Evolutionary conservation across 2,329 filamentous ascomycete species (phyloP).

Genomic region (Bisporella sp.): DNA sequence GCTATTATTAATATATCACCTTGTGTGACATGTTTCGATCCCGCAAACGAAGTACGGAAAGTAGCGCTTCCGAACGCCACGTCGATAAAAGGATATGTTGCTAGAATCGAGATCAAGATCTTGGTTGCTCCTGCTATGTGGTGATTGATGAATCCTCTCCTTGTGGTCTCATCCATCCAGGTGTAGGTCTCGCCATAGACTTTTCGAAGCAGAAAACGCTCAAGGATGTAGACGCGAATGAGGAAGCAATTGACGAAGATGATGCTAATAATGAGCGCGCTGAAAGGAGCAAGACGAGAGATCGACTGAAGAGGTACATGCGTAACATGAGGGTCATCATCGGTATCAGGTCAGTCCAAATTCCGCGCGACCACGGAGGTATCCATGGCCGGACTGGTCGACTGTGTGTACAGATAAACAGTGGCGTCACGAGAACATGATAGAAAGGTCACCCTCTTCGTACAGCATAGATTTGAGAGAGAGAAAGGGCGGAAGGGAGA

Average conservation of each 20-base stretch:
- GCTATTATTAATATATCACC: too few species aligned
- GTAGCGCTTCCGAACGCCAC: constrained; percentile 28
- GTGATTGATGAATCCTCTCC: constrained; percentile 38
- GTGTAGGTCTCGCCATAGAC: constrained; percentile 31
- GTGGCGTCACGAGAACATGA: too few species aligned
- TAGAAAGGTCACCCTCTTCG: too few species aligned
- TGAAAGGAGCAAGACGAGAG: constrained; percentile 21
- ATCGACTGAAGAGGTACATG: constrained; percentile 19
- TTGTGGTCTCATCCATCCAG: constrained; percentile 28
- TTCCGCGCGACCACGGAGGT: too few species aligned
- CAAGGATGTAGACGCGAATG: constrained; percentile 29
- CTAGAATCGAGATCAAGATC: constrained; percentile 31
- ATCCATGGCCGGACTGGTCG: too few species aligned
- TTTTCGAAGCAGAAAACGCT: constrained; percentile 29
- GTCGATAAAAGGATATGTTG: constrained; percentile 35
- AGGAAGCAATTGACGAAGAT: constrained; percentile 22
- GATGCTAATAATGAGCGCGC: constrained; percentile 21
- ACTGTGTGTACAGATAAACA: too few species aligned
- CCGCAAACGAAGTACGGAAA: constrained; percentile 27
- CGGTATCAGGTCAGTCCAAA: too few species aligned
- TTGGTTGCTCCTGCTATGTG: constrained; percentile 37
- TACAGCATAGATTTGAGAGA: too few species aligned
- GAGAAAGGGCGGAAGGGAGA: too few species aligned
- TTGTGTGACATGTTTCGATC: constrained; percentile 23
- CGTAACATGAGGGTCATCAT: constrained; percentile 18